Evolutionary conservation across 1,284 basidiomycete species (phyloP).

Genomic region (Cystobasidiaceae sp.): DNA sequence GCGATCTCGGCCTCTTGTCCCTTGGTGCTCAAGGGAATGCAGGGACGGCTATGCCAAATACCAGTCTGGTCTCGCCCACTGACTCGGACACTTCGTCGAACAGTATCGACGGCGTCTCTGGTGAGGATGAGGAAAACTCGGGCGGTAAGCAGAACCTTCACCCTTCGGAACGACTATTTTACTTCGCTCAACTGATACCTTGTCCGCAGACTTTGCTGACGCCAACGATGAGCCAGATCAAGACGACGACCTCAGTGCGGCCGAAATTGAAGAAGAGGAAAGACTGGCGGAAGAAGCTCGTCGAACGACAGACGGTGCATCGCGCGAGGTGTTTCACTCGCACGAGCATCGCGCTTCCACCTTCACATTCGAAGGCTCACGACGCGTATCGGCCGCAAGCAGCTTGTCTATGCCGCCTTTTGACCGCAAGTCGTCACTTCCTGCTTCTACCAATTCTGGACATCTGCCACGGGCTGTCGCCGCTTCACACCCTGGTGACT

Average conservation of each 20-base stretch:
- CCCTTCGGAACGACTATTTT: no score
- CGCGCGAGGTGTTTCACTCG: conserved; percentile 12
- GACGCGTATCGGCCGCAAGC: not conserved
- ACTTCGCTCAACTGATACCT: no score
- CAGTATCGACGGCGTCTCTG: no score
- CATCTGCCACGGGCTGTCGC: not conserved
- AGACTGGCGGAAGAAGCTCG: conserved; percentile 23
- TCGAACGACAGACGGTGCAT: conserved; percentile 18
- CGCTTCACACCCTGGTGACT: conserved; percentile 6
- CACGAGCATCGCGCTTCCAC: conserved; percentile 19
- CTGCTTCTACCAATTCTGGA: not conserved
- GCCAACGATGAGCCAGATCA: not conserved
- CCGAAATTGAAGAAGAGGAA: conserved; percentile 29
- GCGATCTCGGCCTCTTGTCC: no score
- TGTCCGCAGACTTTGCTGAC: not conserved
- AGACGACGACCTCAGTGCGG: conserved; percentile 4
- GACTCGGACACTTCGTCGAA: no score
- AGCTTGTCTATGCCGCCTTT: not conserved
- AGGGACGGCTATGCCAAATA: no score
- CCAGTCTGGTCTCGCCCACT: no score
- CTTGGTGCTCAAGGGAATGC: no score
- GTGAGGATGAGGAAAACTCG: no score
- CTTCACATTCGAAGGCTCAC: not conserved
- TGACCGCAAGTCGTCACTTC: not conserved
- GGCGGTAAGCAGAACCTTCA: no score